These are phyloP conservation scores for Xylaria castorea DNA, from an alignment of 495 filamentous ascomycete genomes.

Conservation along the genomic window DNA sequence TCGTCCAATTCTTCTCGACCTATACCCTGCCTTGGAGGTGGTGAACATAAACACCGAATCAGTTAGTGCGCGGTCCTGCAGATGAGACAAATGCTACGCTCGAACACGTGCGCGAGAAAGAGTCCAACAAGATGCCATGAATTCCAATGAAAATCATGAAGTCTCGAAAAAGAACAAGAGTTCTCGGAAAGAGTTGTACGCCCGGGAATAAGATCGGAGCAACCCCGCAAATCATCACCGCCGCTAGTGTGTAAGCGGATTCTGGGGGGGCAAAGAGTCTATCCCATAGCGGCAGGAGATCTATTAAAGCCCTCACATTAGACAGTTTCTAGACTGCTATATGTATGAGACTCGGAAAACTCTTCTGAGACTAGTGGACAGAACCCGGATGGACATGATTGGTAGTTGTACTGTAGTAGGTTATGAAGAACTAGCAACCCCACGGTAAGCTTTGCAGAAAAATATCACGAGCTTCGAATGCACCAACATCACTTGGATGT, in stretches of 20 bases:
- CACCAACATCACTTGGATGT: neutral
- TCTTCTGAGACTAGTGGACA: constrained; percentile 5
- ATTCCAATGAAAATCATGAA: neutral
- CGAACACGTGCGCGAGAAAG: neutral
- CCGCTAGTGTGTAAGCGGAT: constrained; percentile 13
- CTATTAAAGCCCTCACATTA: neutral
- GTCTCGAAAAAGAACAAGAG: neutral
- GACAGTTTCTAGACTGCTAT: neutral
- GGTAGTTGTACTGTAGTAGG: neutral
- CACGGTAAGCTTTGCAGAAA: neutral
- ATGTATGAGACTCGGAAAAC: neutral
- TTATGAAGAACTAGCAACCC: constrained; percentile 13
- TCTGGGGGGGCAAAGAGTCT: constrained; percentile 15
- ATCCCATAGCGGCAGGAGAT: constrained; percentile 24
- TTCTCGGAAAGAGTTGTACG: neutral
- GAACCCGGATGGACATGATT: neutral
- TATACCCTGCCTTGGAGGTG: neutral
- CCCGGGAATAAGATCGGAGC: neutral
- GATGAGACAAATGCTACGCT: neutral
- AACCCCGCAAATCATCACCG: constrained; percentile 15
- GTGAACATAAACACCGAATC: neutral
- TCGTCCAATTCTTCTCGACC: neutral
- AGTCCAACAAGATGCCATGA: neutral
- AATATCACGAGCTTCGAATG: neutral
- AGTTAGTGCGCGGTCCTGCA: neutral